Base-by-base conservation (phyloP, 2,329 filamentous ascomycete species). In the Volutella citrinella region DNA sequence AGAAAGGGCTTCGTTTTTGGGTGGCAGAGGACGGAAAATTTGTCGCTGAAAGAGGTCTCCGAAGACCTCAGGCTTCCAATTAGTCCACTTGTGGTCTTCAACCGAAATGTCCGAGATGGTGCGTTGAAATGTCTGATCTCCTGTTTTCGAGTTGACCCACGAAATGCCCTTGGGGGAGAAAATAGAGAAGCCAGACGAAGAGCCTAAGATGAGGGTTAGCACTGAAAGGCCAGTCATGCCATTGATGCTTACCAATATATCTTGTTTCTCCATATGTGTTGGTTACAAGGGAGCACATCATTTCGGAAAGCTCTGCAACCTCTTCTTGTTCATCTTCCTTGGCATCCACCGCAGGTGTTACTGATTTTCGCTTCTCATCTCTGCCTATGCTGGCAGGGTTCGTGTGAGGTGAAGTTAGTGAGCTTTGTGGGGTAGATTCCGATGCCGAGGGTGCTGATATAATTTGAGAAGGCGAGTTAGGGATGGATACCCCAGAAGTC, bases 21-120 rank as follows among this genome's bases (percentile, higher is more conserved):
- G 72, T 4, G 93, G 93, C 19, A 97, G 64, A 12, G 81, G 83
- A 41, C 84, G 84, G 70, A 91, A 96, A 18, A 95, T 76, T 12
- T 83, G 82, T 22, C 90, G 81, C 33, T 82, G 80, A 65, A 97
- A 97, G 14, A 98, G 78, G 58, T 97, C 91, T 30, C 84, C 80
- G 61, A 97, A 97, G 16, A 97, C 84, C 57, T 97, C 90, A n/a
- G 90, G 90, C 56, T 95, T 95, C 93, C 93, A 97, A 52, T 93
- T 87, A 52, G 87, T 88, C 86, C 88, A 96, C 58, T 95, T 95
- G 62, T 93, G 87, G 53, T 95, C 88, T 50, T 95, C 87, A 25
- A 94, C 81, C 17, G 86, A 87, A n/a, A 91, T 85, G 32, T 87
- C 83, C 3, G 84, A 84, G 35, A 98, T 95, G 86, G 96, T 97